phyloP scores from a whole-genome alignment of 352 stramenopile genomes.

The Chrysophaeum taylorii region DNA sequence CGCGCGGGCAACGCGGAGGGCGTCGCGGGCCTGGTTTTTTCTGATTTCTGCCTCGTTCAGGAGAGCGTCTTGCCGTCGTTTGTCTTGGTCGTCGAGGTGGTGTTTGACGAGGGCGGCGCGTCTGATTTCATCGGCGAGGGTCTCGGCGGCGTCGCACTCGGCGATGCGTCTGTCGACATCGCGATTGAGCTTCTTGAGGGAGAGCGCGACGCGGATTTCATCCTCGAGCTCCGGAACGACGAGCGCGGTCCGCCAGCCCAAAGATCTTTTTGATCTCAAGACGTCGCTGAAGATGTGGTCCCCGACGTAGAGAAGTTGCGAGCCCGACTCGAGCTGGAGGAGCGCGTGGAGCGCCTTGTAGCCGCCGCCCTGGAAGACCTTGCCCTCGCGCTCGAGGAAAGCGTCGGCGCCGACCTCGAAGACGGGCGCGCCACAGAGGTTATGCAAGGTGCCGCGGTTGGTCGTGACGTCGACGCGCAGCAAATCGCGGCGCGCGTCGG shows the following conservation, averaged over 20 bases:
- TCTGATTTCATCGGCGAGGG: not conserved
- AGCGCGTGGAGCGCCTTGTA: slow-evolving; percentile 60
- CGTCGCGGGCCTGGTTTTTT: slow-evolving; percentile 15
- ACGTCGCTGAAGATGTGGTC: slow-evolving; percentile 71
- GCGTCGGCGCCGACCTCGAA: not conserved
- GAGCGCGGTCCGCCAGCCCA: slow-evolving; percentile 66
- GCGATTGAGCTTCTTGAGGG: not conserved
- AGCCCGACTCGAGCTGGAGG: slow-evolving; percentile 44
- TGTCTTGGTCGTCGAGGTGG: not conserved
- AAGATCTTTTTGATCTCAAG: slow-evolving; percentile 57
- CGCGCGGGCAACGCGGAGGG: slow-evolving; percentile 36
- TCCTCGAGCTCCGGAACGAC: slow-evolving; percentile 65
- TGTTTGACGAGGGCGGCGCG: not conserved
- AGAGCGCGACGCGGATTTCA: slow-evolving; percentile 45
- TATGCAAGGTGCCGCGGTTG: slow-evolving; percentile 12
- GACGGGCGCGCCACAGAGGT: slow-evolving; percentile 10
- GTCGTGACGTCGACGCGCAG: slow-evolving; percentile 8
- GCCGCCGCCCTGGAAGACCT: slow-evolving; percentile 66
- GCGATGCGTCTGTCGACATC: not conserved
- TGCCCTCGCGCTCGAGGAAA: slow-evolving; percentile 40
- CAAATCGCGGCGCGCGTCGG: not conserved
- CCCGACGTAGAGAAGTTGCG: slow-evolving; percentile 65
- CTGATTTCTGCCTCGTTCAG: not conserved
- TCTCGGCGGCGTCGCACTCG: slow-evolving; percentile 1
- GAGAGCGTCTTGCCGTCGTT: not conserved